phyloP scores from a whole-genome alignment of 2,329 filamentous ascomycete genomes.

The Claviceps digitariae region DNA sequence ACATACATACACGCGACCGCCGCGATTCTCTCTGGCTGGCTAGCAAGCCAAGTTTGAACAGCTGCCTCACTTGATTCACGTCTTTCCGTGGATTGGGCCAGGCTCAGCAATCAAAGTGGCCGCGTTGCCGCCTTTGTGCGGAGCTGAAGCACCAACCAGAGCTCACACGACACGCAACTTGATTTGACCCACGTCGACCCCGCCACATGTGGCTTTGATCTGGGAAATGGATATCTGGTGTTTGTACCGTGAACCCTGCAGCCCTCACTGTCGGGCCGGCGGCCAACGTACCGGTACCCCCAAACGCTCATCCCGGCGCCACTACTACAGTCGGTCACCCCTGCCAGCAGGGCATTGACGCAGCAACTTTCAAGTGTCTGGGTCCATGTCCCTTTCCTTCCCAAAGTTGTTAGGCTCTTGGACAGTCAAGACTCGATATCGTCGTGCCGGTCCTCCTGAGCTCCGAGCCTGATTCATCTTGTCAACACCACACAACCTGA shows the following conservation, averaged over 20 bases:
- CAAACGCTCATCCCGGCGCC: neutral
- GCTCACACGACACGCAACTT: neutral
- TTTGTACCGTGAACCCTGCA: neutral
- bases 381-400: too few relatives aligned
- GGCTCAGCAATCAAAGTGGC: too few relatives aligned
- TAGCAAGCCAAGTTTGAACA: neutral
- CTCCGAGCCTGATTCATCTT: constrained; percentile 1
- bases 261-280: too few relatives aligned
- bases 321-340: constrained; percentile 1
- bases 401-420: constrained; percentile 16
- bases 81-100: too few relatives aligned
- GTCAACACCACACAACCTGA: constrained; percentile 5
- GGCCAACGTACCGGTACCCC: neutral
- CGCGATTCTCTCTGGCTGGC: neutral
- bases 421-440: constrained; percentile 11
- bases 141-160: too few relatives aligned
- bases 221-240: neutral
- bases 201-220: constrained; percentile 13
- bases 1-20: neutral
- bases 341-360: constrained; percentile 10
- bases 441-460: constrained; percentile 15
- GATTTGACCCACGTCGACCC: neutral
- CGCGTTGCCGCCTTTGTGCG: too few relatives aligned
- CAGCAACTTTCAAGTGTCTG: constrained; percentile 6
- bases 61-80: too few relatives aligned